Evolutionary conservation across 2,329 filamentous ascomycete genomes (phyloP), one percentile per base, ranked within the genome.

Genomic region (Fusarium udum): DNA sequence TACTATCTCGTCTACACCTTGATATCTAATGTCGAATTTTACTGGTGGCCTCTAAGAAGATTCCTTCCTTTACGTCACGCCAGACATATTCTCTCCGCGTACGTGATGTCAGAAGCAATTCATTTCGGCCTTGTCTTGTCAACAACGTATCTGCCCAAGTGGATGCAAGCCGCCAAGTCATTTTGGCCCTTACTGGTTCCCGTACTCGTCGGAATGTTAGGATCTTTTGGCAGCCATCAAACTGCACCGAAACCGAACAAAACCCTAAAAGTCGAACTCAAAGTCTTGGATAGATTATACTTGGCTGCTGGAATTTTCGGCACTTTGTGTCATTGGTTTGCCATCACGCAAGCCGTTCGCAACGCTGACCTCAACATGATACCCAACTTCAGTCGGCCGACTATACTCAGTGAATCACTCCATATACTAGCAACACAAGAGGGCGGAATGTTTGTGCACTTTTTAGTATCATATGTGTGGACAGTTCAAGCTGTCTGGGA

Each of bases 1-100:
- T 62, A 62, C 51, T 62, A 36, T 26, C 32, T 56, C 13, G 2
- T 58, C 8, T 62, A 57, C n/a, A 62, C 60, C 4, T 57, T 57
- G 51, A 24, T 57, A 31, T 62, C 60, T 1, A 32, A 62, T 18
- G 32, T 9, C 2, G 60, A 57, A 2, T 15, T 18, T 2, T 57
- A 62, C 14, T 62, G 51, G 60, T 62, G 60, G 60, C 51, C 60
- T 12, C 22, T 57, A 1, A 42, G 34, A 16, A 57, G 60, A 14
- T 39, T 39, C 4, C 22, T 62, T 3, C 22, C 31, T 14, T 10
- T 57, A 22, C 24, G 20, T 1, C 7, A 39, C 20, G 32, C 22
- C 9, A 28, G 11, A 6, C 14, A 34, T n/a, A 7, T 57, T 26
- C 3, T 39, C 5, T 10, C 26, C 13, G 32, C 51, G 10, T 57